Percentiles rank a stretch among this genome's conserved stretches.
These are phyloP conservation scores for Teratosphaeria pseudoeucalypti DNA, from an alignment of 2,329 filamentous ascomycete species.

Conservation along the genomic window DNA sequence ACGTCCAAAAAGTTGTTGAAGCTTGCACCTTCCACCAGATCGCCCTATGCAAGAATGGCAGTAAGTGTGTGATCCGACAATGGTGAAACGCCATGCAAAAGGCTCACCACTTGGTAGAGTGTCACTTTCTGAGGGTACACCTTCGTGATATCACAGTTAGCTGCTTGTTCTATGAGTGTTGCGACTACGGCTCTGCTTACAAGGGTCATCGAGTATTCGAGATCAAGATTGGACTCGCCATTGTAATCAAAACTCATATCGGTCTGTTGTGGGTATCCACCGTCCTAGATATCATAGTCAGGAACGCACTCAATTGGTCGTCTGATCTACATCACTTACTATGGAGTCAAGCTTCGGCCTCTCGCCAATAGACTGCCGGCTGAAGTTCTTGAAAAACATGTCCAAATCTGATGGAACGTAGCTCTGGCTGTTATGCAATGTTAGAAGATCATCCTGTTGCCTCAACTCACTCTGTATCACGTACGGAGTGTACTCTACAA, in stretches of 20 bases:
- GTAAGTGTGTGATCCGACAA: background rate
- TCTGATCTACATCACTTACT: background rate
- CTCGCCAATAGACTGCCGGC: conserved; percentile 19
- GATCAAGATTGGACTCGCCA: conserved; percentile 45
- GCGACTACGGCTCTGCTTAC: background rate
- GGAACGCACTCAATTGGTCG: background rate
- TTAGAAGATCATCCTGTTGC: background rate
- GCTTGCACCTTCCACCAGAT: conserved; percentile 2
- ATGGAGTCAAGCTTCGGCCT: conserved; percentile 24
- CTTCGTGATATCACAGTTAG: background rate
- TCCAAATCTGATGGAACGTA: conserved; percentile 33
- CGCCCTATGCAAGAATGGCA: background rate
- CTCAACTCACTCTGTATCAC: background rate
- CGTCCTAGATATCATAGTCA: conserved; percentile 9
- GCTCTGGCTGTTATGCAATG: conserved; percentile 14
- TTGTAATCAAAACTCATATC: conserved; percentile 29
- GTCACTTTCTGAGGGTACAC: conserved; percentile 39
- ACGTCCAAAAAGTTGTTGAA: background rate
- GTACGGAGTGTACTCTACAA: conserved; percentile 44
- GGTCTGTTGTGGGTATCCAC: conserved; percentile 30
- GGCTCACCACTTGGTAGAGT: conserved; percentile 37
- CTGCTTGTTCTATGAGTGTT: background rate
- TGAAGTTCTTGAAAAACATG: conserved; percentile 28
- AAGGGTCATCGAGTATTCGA: conserved; percentile 42
- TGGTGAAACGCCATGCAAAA: conserved; percentile 13